Evolutionary conservation across 1,139 yeast species (phyloP).

Genomic region (Debaryomycetaceae sp.): DNA sequence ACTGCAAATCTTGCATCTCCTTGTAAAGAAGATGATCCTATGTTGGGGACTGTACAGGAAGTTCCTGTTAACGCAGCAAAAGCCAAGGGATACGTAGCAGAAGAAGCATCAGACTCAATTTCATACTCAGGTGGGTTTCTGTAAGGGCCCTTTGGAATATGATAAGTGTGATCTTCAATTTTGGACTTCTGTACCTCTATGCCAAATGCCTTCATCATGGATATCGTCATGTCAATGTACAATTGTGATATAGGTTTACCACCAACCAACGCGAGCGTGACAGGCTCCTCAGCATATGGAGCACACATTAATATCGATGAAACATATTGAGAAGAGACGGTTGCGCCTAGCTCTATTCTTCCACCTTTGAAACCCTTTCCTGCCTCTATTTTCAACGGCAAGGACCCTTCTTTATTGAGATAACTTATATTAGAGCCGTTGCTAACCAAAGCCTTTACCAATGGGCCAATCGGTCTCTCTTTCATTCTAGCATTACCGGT

Average conservation of each 20-base stretch:
- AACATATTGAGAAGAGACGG: slow-evolving; percentile 95
- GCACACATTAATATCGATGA: slow-evolving; percentile 97
- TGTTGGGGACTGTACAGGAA: slow-evolving; percentile 88
- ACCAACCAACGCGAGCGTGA: slow-evolving; percentile 83
- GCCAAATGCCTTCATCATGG: slow-evolving; percentile 93
- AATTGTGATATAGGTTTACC: slow-evolving; percentile 96
- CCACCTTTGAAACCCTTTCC: slow-evolving; percentile 84
- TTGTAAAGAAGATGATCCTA: slow-evolving; percentile 87
- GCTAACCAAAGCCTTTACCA: slow-evolving; percentile 80
- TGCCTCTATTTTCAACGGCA: slow-evolving; percentile 74
- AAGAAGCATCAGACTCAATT: slow-evolving; percentile 97
- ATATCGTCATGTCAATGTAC: slow-evolving; percentile 95
- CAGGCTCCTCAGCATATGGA: slow-evolving; percentile 88
- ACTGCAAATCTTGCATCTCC: slow-evolving; percentile 97
- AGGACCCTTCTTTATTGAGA: slow-evolving; percentile 71
- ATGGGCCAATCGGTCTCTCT: slow-evolving; percentile 95
- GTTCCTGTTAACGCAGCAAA: slow-evolving; percentile 98
- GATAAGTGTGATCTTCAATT: slow-evolving; percentile 78
- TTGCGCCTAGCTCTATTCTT: slow-evolving; percentile 88
- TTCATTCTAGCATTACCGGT: slow-evolving; percentile 98
- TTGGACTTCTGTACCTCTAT: slow-evolving; percentile 68
- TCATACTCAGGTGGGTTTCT: slow-evolving; percentile 79
- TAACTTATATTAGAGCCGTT: slow-evolving; percentile 79
- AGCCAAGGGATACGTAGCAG: slow-evolving; percentile 97
- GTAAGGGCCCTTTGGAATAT: slow-evolving; percentile 82